These are phyloP conservation scores for Trypanosoma cruzi DNA, from an alignment of 208 protist species.

Conservation along the genomic window DNA sequence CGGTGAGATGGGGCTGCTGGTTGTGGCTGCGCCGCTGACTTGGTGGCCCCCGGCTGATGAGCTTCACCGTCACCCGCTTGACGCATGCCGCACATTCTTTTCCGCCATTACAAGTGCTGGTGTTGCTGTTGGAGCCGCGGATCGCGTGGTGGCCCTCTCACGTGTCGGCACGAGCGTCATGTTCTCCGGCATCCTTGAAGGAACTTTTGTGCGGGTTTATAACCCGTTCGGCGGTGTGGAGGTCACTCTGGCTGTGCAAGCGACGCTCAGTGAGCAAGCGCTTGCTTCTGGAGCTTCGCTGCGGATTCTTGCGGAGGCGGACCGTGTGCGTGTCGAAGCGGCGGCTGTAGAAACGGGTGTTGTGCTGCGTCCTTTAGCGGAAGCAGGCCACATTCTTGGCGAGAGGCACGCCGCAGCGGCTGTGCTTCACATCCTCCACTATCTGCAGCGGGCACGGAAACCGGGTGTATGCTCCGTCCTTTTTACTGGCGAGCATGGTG, in stretches of 20 bases:
- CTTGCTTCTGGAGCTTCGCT: slow-evolving; percentile 15
- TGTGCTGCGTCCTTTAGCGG: background rate
- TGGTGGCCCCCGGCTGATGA: slow-evolving; percentile 73
- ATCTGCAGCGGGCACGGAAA: background rate
- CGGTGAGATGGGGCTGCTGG: slow-evolving; percentile 61
- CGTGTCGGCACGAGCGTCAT: slow-evolving; percentile 59
- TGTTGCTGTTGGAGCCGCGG: slow-evolving; percentile 16
- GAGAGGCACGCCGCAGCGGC: slow-evolving; percentile 6
- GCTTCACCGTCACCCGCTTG: slow-evolving; percentile 47
- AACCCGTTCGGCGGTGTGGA: slow-evolving; percentile 39
- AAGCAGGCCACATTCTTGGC: background rate
- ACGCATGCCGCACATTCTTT: slow-evolving; percentile 41
- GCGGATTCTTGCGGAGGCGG: slow-evolving; percentile 16
- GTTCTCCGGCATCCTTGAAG: slow-evolving; percentile 27
- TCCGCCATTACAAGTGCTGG: slow-evolving; percentile 41
- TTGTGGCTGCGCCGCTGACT: slow-evolving; percentile 43
- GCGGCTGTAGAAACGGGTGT: slow-evolving; percentile 2
- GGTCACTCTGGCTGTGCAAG: background rate
- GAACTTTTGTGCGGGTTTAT: slow-evolving; percentile 34
- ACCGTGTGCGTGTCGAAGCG: slow-evolving; percentile 15
- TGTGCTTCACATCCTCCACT: slow-evolving; percentile 7
- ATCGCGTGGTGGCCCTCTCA: slow-evolving; percentile 43
- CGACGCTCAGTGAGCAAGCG: background rate
- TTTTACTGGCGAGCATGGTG: slow-evolving; percentile 28
- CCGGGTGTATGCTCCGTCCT: slow-evolving; percentile 23